Evolutionary conservation across 176 grass and related monocot genomes (phyloP), one percentile per base, ranked within the genome.

Genomic region (Paspalum vaginatum): DNA sequence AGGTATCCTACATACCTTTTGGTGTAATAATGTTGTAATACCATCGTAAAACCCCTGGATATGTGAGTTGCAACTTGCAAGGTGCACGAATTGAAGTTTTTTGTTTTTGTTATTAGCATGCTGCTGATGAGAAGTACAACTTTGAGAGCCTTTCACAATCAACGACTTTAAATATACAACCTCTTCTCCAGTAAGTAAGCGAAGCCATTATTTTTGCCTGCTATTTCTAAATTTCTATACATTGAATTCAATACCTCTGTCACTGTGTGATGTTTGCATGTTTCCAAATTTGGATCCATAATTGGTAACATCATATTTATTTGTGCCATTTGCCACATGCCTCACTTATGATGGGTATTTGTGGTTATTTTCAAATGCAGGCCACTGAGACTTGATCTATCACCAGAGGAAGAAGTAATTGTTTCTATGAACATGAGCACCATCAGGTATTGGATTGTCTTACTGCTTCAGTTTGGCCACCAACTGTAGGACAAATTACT

Each of bases 41-140:
- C 11, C 15, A 66, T 88, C 0, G 42, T 87, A 47, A 89, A 65
- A 21, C 18, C n/a, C 46, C 21, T 78, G 56, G 59, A 81, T 84
- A 68, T 54, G 11, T 53, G 45, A 68, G 32, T 70, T 89, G 78
- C 61, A 92, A 73, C 38, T 75, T 63, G 63, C 38, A 86, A 89
- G 72, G 9, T 70, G 42, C 37, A 62, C 49, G 18, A 21, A 52
- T 74, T 88, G 61, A 74, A 53, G 4, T 48, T 88, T 48, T 88
- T 47, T 70, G 8, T 71, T 48, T 82, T 80, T 84, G 21, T 74
- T 91, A 73, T 61, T 79, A 98, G 95, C 95, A 98, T 93, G 95
- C 95, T 76, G 92, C 92, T 78, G 95, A 98, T 93, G 95, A 98
- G 81, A 95, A 98, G 75, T 93, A 89, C 85, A 98, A 95, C 80